phyloP scores from a whole-genome alignment of 805 yeast genomes.

The Kuraishia cidri region DNA sequence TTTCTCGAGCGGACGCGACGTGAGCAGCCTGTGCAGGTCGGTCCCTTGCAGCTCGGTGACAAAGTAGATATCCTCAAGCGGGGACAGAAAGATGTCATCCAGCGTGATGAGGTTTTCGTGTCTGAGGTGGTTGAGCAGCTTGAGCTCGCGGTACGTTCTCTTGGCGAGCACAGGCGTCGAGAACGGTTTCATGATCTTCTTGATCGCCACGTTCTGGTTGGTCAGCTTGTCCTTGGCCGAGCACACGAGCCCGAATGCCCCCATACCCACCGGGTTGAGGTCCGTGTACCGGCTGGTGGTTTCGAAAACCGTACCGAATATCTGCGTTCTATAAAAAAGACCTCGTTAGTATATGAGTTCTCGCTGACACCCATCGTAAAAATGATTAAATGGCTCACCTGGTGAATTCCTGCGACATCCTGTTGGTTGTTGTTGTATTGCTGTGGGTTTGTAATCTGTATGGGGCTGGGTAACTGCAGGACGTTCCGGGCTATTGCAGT shows the following conservation, averaged over 20 bases:
- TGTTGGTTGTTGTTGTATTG: no score
- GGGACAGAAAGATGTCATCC: constrained; percentile 90
- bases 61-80: constrained; percentile 90
- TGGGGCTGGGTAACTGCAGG: no score
- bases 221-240: constrained; percentile 91
- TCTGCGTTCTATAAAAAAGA: constrained; percentile 87
- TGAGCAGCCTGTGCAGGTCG: constrained; percentile 83
- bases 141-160: constrained; percentile 93
- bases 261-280: constrained; percentile 98
- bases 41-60: constrained; percentile 97
- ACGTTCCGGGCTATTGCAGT: no score
- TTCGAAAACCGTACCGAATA: constrained; percentile 92
- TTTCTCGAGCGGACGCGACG: constrained; percentile 89
- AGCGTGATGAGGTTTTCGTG: constrained; percentile 92
- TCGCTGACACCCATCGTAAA: no score
- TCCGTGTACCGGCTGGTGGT: constrained; percentile 86
- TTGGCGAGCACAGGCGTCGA: constrained; percentile 91
- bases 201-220: constrained; percentile 90
- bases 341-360: no score
- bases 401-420: no score
- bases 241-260: constrained; percentile 97
- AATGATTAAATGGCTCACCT: no score
- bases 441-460: no score
- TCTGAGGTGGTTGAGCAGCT: constrained; percentile 82
- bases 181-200: constrained; percentile 96